Evolutionary conservation across 495 filamentous ascomycete species (phyloP).

Genomic region (Hypoxylon fragiforme): DNA sequence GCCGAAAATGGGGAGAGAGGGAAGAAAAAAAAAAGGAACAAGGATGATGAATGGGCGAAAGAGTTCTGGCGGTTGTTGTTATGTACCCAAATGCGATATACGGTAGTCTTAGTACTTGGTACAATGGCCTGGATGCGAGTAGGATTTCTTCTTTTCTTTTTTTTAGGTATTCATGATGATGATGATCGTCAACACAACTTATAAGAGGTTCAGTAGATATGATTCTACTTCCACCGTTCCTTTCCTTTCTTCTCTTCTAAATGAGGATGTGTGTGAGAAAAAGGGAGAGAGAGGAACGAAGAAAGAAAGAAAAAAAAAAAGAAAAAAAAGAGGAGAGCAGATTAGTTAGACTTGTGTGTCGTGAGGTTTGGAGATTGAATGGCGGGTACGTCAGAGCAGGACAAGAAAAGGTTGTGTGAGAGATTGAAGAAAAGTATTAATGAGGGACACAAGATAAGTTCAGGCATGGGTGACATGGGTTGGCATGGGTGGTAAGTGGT

Average conservation of each 20-base stretch:
- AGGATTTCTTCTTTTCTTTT: too few relatives aligned
- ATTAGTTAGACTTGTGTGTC: constrained; percentile 12
- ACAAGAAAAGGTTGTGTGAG: constrained; percentile 24
- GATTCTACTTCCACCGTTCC: background rate
- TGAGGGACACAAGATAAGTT: constrained; percentile 25
- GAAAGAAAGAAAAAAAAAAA: constrained; percentile 3
- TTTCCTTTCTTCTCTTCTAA: background rate
- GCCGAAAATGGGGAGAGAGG: constrained; percentile 23
- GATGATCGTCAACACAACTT: background rate
- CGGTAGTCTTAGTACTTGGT: constrained; percentile 16
- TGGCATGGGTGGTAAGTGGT: background rate
- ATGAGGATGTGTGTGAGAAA: background rate
- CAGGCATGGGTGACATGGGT: background rate
- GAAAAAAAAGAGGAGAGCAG: constrained; percentile 2
- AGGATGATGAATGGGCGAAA: constrained; percentile 33
- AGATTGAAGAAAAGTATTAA: constrained; percentile 10
- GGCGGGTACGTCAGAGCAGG: constrained; percentile 31
- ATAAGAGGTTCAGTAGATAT: constrained; percentile 1
- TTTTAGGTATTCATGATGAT: constrained; percentile 33
- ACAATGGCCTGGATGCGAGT: background rate
- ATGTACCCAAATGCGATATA: constrained; percentile 38
- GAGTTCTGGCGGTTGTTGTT: constrained; percentile 9
- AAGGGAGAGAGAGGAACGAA: background rate
- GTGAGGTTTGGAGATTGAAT: constrained; percentile 31
- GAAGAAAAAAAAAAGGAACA: constrained; percentile 6